Base-by-base conservation (phyloP, 2,329 filamentous ascomycete species). In the Colletotrichum acutatum region DNA sequence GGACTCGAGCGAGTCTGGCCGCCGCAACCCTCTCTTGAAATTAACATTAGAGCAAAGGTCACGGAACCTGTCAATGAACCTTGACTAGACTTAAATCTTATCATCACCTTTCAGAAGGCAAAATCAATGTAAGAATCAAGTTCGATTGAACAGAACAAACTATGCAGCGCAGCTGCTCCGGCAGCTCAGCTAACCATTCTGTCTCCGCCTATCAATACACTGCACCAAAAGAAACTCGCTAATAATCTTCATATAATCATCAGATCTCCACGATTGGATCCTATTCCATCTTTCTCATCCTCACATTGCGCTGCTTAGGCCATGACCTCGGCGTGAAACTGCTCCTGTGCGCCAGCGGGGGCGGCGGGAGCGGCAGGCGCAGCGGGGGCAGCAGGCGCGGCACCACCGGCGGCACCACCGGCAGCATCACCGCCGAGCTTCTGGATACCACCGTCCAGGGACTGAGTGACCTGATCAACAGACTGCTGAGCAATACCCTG, bases 401-500 rank as follows among this genome's bases (percentile, higher is more conserved):
- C 72, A 32, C 32, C 32, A 34, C 32, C 32, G 56, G 57, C 19
- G 19, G 24, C 72, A 8, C 53, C 72, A 30, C 62, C 73, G 2
- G 70, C 66, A 4, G 26, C 64, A 6, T 56, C 62, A 7, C 57
- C 75, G 37, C 66, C 71, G 49, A 74, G 71, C 22, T 66, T 63
- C 42, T 74, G 70, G 61, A 79, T 78, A 5, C 76, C 78, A 3
- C 66, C 37, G 9, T 77, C 72, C n/a, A 79, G 68, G 26, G 70
- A 73, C 2, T 63, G 63, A 71, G 73, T 77, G 57, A 79, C 76
- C 68, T 79, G 75, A n/a, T 74, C 74, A 30, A 78, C 76, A 28
- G 74, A 75, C 52, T 77, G 74, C 75, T 79, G 75, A 26, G 78
- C 78, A 58, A 79, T 78, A n/a, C 74, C 32, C 74, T 78, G 77